Base-by-base conservation (phyloP, 164 flowering plant genomes). In the Sedum album region DNA sequence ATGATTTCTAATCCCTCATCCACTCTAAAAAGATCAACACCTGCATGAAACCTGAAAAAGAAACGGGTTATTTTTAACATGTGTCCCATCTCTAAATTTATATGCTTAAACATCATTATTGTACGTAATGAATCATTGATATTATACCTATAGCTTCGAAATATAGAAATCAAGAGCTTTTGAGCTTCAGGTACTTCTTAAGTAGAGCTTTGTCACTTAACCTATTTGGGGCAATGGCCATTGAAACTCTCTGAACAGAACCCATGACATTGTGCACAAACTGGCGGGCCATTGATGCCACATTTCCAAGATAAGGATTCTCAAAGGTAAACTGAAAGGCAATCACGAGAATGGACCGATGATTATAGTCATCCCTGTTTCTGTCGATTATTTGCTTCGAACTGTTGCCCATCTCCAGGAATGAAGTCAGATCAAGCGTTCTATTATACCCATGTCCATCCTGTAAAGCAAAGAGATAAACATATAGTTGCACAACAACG, bases 161-260 rank as follows among this genome's bases (percentile, higher is more conserved):
- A 85, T 49, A 92, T 83, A 91, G 91, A 88, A 5, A 77, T 80
- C 9, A 89, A 90, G 36, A 89, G 72, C 39, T 88, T 88, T 30
- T 79, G 77, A 68, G 94, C 94, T 78, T 88, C 97, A 6, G 96
- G 94, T 44, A 90, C 82, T 39, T 88, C 88, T 87, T 85, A 33
- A 74, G 80, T 6, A 78, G 33, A 65, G 78, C 81, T 18, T 79
- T 83, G 0, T 78, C 82, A 72, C 78, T 63, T 26, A 83, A 66
- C 11, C 77, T 73, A 17, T 92, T 84, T 1, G 97, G 97, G 5
- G 97, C 66, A 71, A 90, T 85, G 9, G 96, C 96, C 88, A 84
- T 82, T 10, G 96, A 92, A 73, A 92, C 97, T 80, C 96, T 84
- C 81, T 89, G 96, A 39, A 92, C 97, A 63, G 97, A 92, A 11